These are phyloP conservation scores for Cladophialophora exuberans DNA, from an alignment of 2,329 filamentous ascomycete genomes.

Conservation along the genomic window DNA sequence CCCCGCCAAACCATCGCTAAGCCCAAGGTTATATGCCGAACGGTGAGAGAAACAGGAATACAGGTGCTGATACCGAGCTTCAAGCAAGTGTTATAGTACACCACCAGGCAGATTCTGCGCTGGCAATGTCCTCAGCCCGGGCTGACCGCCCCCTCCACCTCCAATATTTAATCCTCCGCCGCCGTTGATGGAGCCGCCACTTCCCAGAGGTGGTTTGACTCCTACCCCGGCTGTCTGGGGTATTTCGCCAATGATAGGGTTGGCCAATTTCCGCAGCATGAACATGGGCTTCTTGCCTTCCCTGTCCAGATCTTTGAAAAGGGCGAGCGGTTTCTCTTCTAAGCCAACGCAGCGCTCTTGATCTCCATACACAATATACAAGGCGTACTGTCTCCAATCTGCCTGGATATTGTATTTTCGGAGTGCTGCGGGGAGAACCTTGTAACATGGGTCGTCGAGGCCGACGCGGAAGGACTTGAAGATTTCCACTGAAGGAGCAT, in stretches of 20 bases:
- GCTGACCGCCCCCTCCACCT: constrained; percentile 7
- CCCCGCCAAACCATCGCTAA: too few relatives aligned
- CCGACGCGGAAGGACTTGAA: constrained; percentile 99
- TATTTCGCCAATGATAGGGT: constrained; percentile 26
- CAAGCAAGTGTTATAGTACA: constrained; percentile 1
- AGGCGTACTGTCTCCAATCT: constrained; percentile 93
- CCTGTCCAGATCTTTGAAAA: constrained; percentile 96
- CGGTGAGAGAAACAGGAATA: too few relatives aligned
- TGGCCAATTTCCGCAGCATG: constrained; percentile 77
- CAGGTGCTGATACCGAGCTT: too few relatives aligned
- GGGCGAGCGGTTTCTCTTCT: constrained; percentile 89
- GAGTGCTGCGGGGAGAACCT: constrained; percentile 90
- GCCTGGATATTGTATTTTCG: constrained; percentile 99
- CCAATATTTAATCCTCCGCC: constrained; percentile 3
- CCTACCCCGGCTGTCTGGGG: constrained; percentile 19
- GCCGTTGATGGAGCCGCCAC: constrained; percentile 1
- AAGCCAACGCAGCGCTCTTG: constrained; percentile 91
- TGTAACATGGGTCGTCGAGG: constrained; percentile 97
- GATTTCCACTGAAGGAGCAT: constrained; percentile 73
- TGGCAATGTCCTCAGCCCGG: constrained; percentile 21
- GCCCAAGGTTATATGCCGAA: too few relatives aligned
- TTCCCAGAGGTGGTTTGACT: constrained; percentile 14
- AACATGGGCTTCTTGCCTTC: constrained; percentile 99
- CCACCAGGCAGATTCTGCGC: constrained; percentile 1
- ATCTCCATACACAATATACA: constrained; percentile 99